These are phyloP conservation scores for Osmanthus fragrans DNA, from an alignment of 257 asterid species.

Conservation along the genomic window DNA sequence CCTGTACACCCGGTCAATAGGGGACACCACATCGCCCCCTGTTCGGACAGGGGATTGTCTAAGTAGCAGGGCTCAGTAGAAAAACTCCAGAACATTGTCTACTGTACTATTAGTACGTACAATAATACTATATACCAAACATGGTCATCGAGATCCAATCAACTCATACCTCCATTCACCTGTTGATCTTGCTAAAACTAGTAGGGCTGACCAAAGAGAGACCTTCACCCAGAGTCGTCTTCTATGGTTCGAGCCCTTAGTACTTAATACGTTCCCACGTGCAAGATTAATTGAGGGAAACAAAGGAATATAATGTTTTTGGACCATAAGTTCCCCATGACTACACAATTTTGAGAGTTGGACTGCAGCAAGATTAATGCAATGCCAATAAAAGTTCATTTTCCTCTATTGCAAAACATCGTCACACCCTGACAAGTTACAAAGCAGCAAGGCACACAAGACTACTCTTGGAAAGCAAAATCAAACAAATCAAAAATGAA, in stretches of 20 bases:
- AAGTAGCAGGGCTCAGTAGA: too few species aligned
- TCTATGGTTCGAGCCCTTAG: too few species aligned
- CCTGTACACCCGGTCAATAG: too few species aligned
- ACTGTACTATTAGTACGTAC: not conserved
- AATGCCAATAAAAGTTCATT: slow-evolving; percentile 10
- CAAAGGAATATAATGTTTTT: not conserved
- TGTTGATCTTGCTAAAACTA: too few species aligned
- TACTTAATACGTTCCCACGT: not conserved
- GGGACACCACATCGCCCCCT: too few species aligned
- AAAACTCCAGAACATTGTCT: not conserved
- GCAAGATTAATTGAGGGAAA: not conserved
- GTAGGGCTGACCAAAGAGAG: too few species aligned
- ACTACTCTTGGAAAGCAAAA: not conserved
- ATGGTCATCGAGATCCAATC: too few species aligned
- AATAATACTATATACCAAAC: too few species aligned
- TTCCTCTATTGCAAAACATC: not conserved
- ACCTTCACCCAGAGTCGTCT: too few species aligned
- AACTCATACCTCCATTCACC: too few species aligned
- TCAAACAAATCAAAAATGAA: slow-evolving; percentile 28
- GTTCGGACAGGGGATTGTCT: too few species aligned
- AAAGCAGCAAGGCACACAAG: slow-evolving; percentile 1
- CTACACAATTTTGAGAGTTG: not conserved
- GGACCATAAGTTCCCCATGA: not conserved
- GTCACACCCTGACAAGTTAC: slow-evolving; percentile 24
- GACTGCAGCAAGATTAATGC: not conserved